Conservation (phyloP, 1,284 basidiomycete genomes). For the Apiotrichum brassicae region DNA sequence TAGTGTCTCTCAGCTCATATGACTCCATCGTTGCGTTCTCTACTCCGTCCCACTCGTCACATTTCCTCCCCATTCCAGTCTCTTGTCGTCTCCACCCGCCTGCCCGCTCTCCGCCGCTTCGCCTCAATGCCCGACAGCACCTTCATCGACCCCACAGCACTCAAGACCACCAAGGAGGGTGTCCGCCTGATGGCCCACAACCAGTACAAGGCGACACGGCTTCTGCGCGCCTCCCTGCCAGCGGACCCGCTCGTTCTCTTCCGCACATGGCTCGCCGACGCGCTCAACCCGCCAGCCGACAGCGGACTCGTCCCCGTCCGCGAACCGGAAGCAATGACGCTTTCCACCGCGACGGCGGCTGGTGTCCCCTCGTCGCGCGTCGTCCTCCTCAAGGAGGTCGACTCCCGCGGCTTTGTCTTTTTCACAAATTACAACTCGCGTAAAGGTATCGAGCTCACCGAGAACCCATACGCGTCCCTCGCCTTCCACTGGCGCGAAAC, state of each 20-base stretch:
- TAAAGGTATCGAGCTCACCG: constrained; percentile 73
- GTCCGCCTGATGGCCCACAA: constrained; percentile 59
- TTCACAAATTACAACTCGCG: constrained; percentile 94
- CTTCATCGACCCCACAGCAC: constrained; percentile 5
- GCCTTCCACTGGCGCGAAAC: constrained; percentile 90
- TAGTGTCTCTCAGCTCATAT: too few species aligned
- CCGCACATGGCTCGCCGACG: constrained; percentile 71
- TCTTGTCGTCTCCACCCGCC: too few species aligned
- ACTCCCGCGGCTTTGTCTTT: constrained; percentile 81
- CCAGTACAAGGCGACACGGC: constrained; percentile 64
- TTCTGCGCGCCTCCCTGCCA: constrained; percentile 57
- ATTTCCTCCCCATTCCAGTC: too few species aligned
- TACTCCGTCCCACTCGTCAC: too few species aligned
- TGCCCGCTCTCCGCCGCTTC: background rate
- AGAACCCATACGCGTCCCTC: constrained; percentile 71
- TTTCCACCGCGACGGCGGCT: constrained; percentile 66
- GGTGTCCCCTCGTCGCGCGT: constrained; percentile 80
- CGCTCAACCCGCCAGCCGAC: constrained; percentile 44
- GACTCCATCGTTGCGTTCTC: too few species aligned
- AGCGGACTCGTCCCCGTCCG: constrained; percentile 48
- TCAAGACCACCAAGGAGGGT: constrained; percentile 4
- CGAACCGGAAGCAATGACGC: constrained; percentile 81
- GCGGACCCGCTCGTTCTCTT: constrained; percentile 75
- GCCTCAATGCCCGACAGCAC: background rate
- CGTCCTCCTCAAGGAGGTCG: constrained; percentile 87